Base-by-base conservation (phyloP, 2,329 filamentous ascomycete species). In the Neobulgaria alba region DNA sequence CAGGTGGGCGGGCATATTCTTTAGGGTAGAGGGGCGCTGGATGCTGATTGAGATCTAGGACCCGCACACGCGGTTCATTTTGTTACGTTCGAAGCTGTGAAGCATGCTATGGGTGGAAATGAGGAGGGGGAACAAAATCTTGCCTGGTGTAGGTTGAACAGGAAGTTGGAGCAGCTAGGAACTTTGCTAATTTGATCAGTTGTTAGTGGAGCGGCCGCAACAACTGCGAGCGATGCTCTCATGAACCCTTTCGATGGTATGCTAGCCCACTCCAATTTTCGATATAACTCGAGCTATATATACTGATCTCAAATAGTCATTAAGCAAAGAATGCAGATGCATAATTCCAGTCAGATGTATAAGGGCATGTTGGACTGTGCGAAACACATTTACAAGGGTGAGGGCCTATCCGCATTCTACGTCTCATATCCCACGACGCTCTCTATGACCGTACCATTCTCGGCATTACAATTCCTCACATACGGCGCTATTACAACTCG, bases 161-260 rank as follows among this genome's bases (percentile, higher is more conserved):
- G n/a, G n/a, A n/a, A n/a, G n/a, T n/a, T n/a, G n/a, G n/a, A n/a
- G n/a, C n/a, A n/a, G n/a, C 14, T 3, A 12, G 15, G 7, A 12
- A 34, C 10, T 41, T n/a, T 42, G 29, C 65, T 72, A 53, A 69
- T 57, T 46, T 40, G 36, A 43, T 43, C 60, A 95, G 92, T 87
- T 47, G 82, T 87, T 48, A 95, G 88, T 60, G 92, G 92, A 65
- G 90, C 92, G 46, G 85, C 85, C 55, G 92, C 92, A 50, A 96
- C 92, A 5, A 95, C 96, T 61, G 86, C 90, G 26, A 95, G 89
- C 62, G 92, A 98, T 69, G 92, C 92, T 40, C 78, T 98, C 52
- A 98, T 98, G 92, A 98, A 96, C 61, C 92, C 92, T 16, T 98
- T 98, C 62, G 92, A 98, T 67, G 88, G 88, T 95, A 74, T 30